Evolutionary conservation across 202 grass and related monocot species (phyloP).

Genomic region (Carex arenaria): DNA sequence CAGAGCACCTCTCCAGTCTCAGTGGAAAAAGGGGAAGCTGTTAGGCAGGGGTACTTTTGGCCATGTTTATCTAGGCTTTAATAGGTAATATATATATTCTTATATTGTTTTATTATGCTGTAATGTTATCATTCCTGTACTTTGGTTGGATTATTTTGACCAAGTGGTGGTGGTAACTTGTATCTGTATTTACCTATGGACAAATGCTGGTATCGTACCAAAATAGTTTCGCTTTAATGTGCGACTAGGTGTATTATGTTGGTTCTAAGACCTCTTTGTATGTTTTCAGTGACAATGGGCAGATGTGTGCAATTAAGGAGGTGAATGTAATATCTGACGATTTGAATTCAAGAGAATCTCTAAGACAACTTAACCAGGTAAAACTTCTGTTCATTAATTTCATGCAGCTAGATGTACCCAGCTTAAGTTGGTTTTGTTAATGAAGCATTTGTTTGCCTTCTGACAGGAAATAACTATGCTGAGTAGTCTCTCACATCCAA

Average conservation of each 20-base stretch:
- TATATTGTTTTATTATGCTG: neutral
- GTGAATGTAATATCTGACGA: slow-evolving; percentile 97
- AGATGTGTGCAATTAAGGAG: slow-evolving; percentile 99
- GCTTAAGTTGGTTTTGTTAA: slow-evolving; percentile 24
- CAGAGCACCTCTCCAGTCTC: slow-evolving; percentile 47
- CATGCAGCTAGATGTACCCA: neutral
- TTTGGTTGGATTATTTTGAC: neutral
- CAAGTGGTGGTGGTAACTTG: neutral
- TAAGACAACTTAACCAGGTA: slow-evolving; percentile 91
- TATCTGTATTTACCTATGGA: neutral
- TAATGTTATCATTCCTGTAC: neutral
- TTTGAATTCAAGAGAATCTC: slow-evolving; percentile 92
- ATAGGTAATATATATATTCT: slow-evolving; percentile 47
- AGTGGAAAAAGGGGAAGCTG: slow-evolving; percentile 95
- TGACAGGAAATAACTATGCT: slow-evolving; percentile 82
- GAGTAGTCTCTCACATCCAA: slow-evolving; percentile 78
- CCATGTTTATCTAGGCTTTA: slow-evolving; percentile 95
- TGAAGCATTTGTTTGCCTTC: slow-evolving; percentile 18
- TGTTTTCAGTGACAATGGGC: slow-evolving; percentile 69
- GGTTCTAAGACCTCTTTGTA: slow-evolving; percentile 10
- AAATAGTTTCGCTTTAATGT: neutral
- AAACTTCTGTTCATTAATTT: slow-evolving; percentile 13
- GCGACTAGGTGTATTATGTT: neutral
- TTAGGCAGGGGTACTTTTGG: slow-evolving; percentile 97
- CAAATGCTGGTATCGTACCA: neutral